Percentiles rank a stretch among this genome's conserved stretches.
Evolutionary conservation across 257 asterid species (phyloP).

Genomic region (Plantago ovata): DNA sequence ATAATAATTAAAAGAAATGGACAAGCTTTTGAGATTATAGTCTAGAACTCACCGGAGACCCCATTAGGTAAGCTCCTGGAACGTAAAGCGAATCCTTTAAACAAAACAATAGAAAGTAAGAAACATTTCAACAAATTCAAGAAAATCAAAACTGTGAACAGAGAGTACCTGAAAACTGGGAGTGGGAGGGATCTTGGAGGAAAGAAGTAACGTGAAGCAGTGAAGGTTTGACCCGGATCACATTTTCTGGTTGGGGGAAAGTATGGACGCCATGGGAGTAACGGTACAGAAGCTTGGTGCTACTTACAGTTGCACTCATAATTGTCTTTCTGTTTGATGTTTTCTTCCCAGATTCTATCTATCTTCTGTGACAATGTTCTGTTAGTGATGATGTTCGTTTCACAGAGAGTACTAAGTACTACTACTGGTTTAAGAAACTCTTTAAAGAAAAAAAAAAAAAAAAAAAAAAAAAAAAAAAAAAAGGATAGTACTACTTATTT

Average conservation of each 20-base stretch:
- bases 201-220: slow-evolving; percentile 22
- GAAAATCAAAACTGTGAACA: neutral
- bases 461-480: too few species aligned
- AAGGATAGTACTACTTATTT: too few species aligned
- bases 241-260: slow-evolving; percentile 15
- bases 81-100: slow-evolving; percentile 12
- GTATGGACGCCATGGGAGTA: slow-evolving; percentile 28
- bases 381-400: too few species aligned
- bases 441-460: too few species aligned
- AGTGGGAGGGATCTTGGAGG: slow-evolving; percentile 11
- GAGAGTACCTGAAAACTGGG: slow-evolving; percentile 28
- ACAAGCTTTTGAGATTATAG: neutral
- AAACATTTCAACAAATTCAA: neutral
- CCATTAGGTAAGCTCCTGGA: slow-evolving; percentile 17
- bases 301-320: slow-evolving; percentile 36
- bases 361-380: too few species aligned
- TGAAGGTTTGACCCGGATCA: slow-evolving; percentile 9
- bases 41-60: slow-evolving; percentile 27
- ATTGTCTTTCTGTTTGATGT: neutral
- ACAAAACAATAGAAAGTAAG: neutral
- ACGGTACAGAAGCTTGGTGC: slow-evolving; percentile 33
- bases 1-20: neutral
- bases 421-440: too few species aligned
- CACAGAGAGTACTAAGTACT: too few species aligned
- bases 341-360: neutral